These are phyloP conservation scores for Rhodotorula paludigena DNA, from an alignment of 768 basidiomycete genomes.

Conservation along the genomic window DNA sequence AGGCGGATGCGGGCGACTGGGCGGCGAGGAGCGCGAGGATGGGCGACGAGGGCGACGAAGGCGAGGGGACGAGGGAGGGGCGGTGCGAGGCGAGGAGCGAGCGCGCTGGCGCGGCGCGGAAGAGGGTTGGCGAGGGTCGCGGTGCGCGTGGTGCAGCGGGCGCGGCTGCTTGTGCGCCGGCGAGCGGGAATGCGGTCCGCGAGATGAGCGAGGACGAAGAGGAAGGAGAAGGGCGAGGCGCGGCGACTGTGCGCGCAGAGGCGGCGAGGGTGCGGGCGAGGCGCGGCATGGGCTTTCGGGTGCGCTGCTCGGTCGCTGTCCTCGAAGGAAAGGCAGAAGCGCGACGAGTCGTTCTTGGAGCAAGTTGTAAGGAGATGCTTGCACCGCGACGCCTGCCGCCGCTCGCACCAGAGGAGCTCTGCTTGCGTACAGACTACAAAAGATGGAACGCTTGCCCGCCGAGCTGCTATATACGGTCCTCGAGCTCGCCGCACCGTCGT, in stretches of 20 bases:
- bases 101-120: not conserved
- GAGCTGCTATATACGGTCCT: too few species aligned
- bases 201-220: not conserved
- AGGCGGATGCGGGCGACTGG: too few species aligned
- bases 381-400: too few species aligned
- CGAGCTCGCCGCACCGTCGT: too few species aligned
- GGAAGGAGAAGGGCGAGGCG: not conserved
- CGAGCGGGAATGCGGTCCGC: not conserved
- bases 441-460: too few species aligned
- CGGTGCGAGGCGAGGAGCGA: not conserved
- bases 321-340: not conserved
- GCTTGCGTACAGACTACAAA: too few species aligned
- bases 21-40: conserved; percentile 7
- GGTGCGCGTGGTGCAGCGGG: not conserved
- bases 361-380: too few species aligned
- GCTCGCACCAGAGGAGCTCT: too few species aligned
- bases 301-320: not conserved
- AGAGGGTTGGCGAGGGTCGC: not conserved
- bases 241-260: too few species aligned
- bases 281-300: not conserved
- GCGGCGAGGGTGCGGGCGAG: not conserved
- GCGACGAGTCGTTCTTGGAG: too few species aligned
- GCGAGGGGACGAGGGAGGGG: not conserved
- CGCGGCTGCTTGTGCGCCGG: not conserved
- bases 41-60: not conserved